Conservation (phyloP, 768 basidiomycete genomes). For the Tricholoma bakamatsutake region DNA sequence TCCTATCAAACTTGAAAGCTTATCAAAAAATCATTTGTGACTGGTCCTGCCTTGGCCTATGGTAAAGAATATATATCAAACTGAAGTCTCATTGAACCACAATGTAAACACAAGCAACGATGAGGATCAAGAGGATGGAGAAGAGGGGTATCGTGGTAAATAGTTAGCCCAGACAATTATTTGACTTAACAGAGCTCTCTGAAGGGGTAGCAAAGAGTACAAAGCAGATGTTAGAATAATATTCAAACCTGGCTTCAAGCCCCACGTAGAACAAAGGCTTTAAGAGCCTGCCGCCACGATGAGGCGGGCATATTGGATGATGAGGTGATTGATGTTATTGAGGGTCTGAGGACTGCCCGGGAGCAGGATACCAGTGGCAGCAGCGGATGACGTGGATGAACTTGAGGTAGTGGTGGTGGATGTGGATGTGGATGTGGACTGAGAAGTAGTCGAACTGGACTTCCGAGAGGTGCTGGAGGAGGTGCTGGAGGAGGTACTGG, state of each 20-base stretch:
- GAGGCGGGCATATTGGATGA: not conserved
- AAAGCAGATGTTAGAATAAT: not conserved
- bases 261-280: not conserved
- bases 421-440: constrained; percentile 10
- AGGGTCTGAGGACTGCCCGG: not conserved
- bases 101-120: not conserved
- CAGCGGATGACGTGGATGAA: not conserved
- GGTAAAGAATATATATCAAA: not conserved
- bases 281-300: constrained; percentile 1
- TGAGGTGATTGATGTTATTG: not conserved
- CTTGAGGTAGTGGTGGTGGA: constrained; percentile 6
- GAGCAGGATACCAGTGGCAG: not conserved
- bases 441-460: constrained; percentile 10
- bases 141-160: constrained; percentile 1
- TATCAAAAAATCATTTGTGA: not conserved
- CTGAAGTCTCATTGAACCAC: not conserved
- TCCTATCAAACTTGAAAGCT: not conserved
- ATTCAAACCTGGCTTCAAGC: not conserved
- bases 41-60: constrained; percentile 1
- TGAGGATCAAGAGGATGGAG: constrained; percentile 8
- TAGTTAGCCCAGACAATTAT: constrained; percentile 2
- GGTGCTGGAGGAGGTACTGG: constrained; percentile 14
- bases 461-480: constrained; percentile 14
- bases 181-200: not conserved
- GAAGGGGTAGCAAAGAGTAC: not conserved